Evolutionary conservation across 2,329 filamentous ascomycete species (phyloP), one percentile per base, ranked within the genome.

Genomic region (Fusarium xyrophilum): DNA sequence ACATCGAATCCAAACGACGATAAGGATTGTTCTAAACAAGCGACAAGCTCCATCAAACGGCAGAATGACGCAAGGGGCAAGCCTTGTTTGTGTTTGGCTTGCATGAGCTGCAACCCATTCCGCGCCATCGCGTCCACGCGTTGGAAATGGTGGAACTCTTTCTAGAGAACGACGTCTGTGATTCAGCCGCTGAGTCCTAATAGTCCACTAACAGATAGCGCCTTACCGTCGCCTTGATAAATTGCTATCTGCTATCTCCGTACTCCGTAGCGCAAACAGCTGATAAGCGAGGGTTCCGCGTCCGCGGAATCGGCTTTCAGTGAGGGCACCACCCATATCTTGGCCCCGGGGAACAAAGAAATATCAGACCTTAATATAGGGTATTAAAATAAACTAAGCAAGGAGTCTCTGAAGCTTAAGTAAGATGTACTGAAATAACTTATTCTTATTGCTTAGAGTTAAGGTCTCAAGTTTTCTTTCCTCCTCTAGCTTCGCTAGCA

Each of bases 221-320:
- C 0, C 47, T 33, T 62, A 56, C 55, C 46, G 2, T 0, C 0
- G 0, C 5, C 0, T 1, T 9, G 1, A 4, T 6, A 4, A 5
- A 0, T 1, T 3, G 8, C 8, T 44, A 57, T 63, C 42, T 36
- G 50, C 48, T 63, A 44, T n/a, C n/a, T n/a, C n/a, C n/a, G n/a
- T n/a, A n/a, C n/a, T n/a, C n/a, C n/a, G n/a, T 7, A 3, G 2
- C 2, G 10, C n/a, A 15, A 63, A 35, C 10, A 15, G 3, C 12
- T 4, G 0, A 12, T 2, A 13, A 7, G n/a, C 12, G 7, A 30
- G 3, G 9, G 10, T 64, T 63, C 51, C 51, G 38, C 21, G 1
- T 1, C 4, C 7, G 43, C 59, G 43, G 59, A 63, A 63, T 35
- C 7, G 3, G 15, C 3, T 2, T 25, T 8, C 23, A 42, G 5